phyloP scores from a whole-genome alignment of 2,329 filamentous ascomycete species.

The Fusarium annulatum region DNA sequence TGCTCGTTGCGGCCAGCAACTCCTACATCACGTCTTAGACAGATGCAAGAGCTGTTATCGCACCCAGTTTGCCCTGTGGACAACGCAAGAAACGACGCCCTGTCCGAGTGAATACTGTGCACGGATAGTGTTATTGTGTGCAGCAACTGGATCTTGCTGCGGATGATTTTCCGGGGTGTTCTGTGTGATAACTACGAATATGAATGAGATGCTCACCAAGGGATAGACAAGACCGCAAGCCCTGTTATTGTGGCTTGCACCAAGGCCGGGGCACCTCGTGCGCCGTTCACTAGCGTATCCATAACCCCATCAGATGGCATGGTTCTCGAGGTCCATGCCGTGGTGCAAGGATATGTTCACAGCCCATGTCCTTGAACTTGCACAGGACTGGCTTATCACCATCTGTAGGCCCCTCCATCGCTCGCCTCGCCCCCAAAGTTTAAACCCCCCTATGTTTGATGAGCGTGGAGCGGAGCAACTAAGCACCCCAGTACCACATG shows the following conservation, averaged over 20 bases:
- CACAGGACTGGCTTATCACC: conserved; percentile 19
- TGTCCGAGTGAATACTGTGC: not conserved
- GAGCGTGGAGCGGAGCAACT: conserved; percentile 31
- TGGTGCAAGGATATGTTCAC: conserved; percentile 1
- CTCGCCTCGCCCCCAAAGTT: conserved; percentile 30
- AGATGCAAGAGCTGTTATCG: conserved; percentile 28
- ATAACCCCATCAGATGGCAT: conserved; percentile 33
- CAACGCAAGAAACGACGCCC: conserved; percentile 6
- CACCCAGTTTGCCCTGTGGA: conserved; percentile 1
- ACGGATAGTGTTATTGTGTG: not conserved
- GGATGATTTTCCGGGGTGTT: conserved; percentile 16
- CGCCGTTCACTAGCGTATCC: conserved; percentile 40
- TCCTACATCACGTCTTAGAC: conserved; percentile 6
- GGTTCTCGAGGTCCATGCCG: conserved; percentile 33
- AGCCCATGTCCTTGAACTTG: conserved; percentile 16
- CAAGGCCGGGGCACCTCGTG: conserved; percentile 48
- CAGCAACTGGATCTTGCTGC: conserved; percentile 1
- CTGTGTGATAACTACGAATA: conserved; percentile 12
- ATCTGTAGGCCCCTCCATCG: conserved; percentile 4
- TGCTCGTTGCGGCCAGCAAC: conserved; percentile 12
- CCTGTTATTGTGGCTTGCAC: conserved; percentile 40
- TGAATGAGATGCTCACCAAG: conserved; percentile 24
- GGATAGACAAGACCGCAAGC: conserved; percentile 30
- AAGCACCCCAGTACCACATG: conserved; percentile 45
- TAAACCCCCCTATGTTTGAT: conserved; percentile 27